phyloP scores from a whole-genome alignment of 176 grass and related monocot species.

The Oryza meridionalis region DNA sequence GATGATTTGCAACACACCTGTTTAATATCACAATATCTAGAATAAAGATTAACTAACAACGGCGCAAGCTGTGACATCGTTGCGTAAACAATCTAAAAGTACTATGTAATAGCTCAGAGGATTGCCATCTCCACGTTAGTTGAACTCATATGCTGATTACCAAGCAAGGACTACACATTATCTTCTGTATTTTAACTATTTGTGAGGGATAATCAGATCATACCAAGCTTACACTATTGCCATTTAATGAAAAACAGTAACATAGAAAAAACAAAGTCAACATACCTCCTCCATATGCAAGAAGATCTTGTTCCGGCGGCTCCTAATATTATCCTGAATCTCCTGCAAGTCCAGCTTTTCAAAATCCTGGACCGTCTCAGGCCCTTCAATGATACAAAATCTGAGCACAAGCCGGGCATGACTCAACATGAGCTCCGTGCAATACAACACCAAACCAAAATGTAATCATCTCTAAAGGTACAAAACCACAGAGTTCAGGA shows the following conservation, averaged over 20 bases:
- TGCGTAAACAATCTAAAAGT: neutral
- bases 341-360: conserved; percentile 89
- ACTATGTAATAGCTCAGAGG: neutral
- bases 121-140: neutral
- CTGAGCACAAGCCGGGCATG: conserved; percentile 45
- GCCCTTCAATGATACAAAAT: conserved; percentile 99
- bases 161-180: neutral
- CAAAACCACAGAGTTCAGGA: neutral
- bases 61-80: neutral
- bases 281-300: conserved; percentile 98
- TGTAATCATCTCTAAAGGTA: neutral
- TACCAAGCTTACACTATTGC: neutral
- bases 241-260: neutral
- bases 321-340: conserved; percentile 96
- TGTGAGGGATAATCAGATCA: conserved; percentile 29
- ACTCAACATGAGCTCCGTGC: neutral
- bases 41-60: conserved; percentile 8
- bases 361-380: conserved; percentile 97
- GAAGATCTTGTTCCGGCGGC: conserved; percentile 98
- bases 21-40: neutral
- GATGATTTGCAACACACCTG: neutral
- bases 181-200: conserved; percentile 1
- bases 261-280: conserved; percentile 32
- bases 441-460: conserved; percentile 1
- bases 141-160: neutral